A percentile compares a stretch with the other conserved stretches of the same genome.
Conservation (phyloP, 2,329 filamentous ascomycete genomes). For the Chrysosphaeria jannelii region DNA sequence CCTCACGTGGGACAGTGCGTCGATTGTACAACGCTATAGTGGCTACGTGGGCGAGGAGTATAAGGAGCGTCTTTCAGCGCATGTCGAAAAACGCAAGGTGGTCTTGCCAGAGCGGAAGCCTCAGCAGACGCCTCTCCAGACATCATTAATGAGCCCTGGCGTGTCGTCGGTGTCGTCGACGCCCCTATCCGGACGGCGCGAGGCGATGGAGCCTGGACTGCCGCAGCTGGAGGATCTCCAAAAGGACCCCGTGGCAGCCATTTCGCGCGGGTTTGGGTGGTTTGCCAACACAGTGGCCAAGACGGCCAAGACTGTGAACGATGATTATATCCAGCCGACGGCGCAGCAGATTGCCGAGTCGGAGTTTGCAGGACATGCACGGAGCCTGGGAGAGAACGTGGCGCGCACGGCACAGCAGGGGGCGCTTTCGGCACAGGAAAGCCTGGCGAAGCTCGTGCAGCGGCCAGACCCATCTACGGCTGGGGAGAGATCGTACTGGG, state of each 20-base stretch:
- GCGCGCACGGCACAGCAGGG: slow-evolving; percentile 36
- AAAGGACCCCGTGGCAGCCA: slow-evolving; percentile 60
- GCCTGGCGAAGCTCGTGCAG: slow-evolving; percentile 70
- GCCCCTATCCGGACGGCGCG: slow-evolving; percentile 18
- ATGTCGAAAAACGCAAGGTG: slow-evolving; percentile 70
- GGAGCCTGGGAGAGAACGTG: slow-evolving; percentile 30
- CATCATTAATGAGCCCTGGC: no score
- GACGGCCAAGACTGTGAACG: slow-evolving; percentile 73
- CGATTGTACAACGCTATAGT: slow-evolving; percentile 71
- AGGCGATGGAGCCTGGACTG: slow-evolving; percentile 43
- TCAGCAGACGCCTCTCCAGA: slow-evolving; percentile 8
- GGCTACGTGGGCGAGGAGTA: slow-evolving; percentile 80
- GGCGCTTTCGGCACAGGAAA: slow-evolving; percentile 44
- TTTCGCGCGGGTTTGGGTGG: slow-evolving; percentile 88
- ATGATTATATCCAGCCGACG: slow-evolving; percentile 74
- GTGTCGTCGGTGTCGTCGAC: slow-evolving; percentile 7
- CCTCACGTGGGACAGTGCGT: slow-evolving; percentile 55
- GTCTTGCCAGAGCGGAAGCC: slow-evolving; percentile 32
- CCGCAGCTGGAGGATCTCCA: slow-evolving; percentile 69
- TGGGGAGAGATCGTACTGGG: slow-evolving; percentile 73
- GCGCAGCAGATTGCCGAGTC: slow-evolving; percentile 66
- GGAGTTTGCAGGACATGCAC: slow-evolving; percentile 40
- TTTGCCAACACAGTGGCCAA: slow-evolving; percentile 67
- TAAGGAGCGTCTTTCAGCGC: slow-evolving; percentile 67
- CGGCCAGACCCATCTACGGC: slow-evolving; percentile 21